These are phyloP conservation scores for Calonectria naviculata DNA, from an alignment of 2,329 filamentous ascomycete species.

Conservation along the genomic window DNA sequence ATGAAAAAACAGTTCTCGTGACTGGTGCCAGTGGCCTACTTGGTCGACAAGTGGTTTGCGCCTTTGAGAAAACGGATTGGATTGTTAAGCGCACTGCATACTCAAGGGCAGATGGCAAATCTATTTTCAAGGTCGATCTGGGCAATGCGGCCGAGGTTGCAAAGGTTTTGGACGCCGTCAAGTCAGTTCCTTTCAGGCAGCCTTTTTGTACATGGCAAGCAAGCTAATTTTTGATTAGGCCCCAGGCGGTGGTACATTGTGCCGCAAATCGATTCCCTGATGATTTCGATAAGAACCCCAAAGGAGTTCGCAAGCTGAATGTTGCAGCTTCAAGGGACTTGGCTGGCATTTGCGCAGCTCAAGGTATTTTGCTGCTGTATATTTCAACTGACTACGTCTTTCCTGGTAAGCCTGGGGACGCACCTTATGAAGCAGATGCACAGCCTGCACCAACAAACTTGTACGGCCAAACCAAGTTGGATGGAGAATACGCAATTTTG, in stretches of 20 bases:
- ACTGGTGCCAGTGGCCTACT: slow-evolving; percentile 89
- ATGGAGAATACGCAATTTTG: slow-evolving; percentile 73
- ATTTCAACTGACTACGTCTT: slow-evolving; percentile 89
- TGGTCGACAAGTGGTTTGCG: slow-evolving; percentile 79
- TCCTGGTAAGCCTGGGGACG: slow-evolving; percentile 78
- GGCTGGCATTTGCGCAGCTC: slow-evolving; percentile 70
- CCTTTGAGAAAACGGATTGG: slow-evolving; percentile 73
- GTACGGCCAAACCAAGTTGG: slow-evolving; percentile 73
- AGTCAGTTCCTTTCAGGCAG: slow-evolving; percentile 50
- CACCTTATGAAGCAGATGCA: slow-evolving; percentile 79
- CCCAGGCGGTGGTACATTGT: slow-evolving; percentile 86
- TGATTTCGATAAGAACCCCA: slow-evolving; percentile 83
- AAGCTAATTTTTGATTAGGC: slow-evolving; percentile 57
- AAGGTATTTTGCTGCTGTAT: slow-evolving; percentile 75
- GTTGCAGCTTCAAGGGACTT: slow-evolving; percentile 76
- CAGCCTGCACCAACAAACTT: slow-evolving; percentile 79
- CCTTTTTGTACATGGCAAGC: not conserved
- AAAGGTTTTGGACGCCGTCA: slow-evolving; percentile 62
- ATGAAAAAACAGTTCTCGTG: slow-evolving; percentile 69
- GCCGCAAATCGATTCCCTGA: slow-evolving; percentile 91
- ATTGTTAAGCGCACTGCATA: slow-evolving; percentile 77
- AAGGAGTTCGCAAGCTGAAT: slow-evolving; percentile 79
- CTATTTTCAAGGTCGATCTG: slow-evolving; percentile 71
- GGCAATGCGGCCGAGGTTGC: slow-evolving; percentile 58
- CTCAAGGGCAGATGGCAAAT: slow-evolving; percentile 77